phyloP scores from a whole-genome alignment of 2,329 filamentous ascomycete species.

The Mariannaea elegans region DNA sequence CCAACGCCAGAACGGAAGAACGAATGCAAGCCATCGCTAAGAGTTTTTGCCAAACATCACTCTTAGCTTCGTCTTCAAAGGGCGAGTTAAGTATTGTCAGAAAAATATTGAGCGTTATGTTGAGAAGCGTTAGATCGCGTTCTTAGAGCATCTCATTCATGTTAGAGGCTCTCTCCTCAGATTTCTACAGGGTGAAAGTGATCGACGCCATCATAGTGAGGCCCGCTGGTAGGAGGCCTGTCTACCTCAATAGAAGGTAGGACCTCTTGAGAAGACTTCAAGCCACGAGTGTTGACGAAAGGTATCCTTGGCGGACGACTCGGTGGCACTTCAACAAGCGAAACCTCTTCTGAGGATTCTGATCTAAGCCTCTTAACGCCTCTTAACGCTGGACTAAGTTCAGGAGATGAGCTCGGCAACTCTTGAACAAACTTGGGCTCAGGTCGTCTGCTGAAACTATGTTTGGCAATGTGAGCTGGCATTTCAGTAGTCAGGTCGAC shows the following conservation, averaged over 20 bases:
- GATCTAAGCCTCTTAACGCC: slow-evolving; percentile 21
- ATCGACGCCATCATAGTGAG: slow-evolving; percentile 47
- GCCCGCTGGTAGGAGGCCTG: slow-evolving; percentile 10
- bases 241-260: slow-evolving; percentile 34
- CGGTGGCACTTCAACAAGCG: background rate
- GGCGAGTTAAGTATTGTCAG: no score
- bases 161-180: background rate
- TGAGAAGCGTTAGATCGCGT: background rate
- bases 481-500: slow-evolving; percentile 23
- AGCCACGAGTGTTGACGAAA: background rate
- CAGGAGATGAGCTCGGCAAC: slow-evolving; percentile 25
- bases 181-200: slow-evolving; percentile 31
- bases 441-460: background rate
- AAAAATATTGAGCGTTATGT: no score
- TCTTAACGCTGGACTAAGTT: background rate
- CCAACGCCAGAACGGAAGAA: slow-evolving; percentile 1
- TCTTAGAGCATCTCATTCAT: background rate
- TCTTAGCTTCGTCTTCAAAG: background rate
- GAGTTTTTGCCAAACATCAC: slow-evolving; percentile 1
- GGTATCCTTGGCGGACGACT: background rate
- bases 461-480: background rate
- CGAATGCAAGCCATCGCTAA: background rate
- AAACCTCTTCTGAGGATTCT: slow-evolving; percentile 20
- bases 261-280: background rate
- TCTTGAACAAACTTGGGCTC: slow-evolving; percentile 26